These are phyloP conservation scores for Nakazawaea anatomiae DNA, from an alignment of 805 yeast species.

Conservation along the genomic window DNA sequence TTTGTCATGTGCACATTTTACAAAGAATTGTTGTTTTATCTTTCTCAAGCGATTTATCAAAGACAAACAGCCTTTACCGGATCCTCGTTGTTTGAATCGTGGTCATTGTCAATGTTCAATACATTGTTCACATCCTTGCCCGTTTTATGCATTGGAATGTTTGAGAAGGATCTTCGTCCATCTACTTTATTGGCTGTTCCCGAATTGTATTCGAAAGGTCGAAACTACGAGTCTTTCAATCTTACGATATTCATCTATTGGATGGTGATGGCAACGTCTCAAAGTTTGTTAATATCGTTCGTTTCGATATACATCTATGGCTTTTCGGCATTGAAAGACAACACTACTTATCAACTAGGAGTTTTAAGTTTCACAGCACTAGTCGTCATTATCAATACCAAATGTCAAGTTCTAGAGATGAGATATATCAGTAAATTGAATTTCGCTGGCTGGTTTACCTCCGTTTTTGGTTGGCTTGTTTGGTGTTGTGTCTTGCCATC, in stretches of 20 bases:
- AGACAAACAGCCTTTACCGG: conserved; percentile 87
- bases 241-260: conserved; percentile 64
- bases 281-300: conserved; percentile 68
- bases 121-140: conserved; percentile 92
- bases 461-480: conserved; percentile 77
- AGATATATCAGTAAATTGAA: conserved; percentile 66
- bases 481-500: conserved; percentile 80
- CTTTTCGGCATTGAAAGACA: conserved; percentile 56
- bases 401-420: conserved; percentile 79
- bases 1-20: conserved; percentile 91
- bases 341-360: conserved; percentile 79
- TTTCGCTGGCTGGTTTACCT: conserved; percentile 56
- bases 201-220: conserved; percentile 75
- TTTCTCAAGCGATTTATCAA: conserved; percentile 86
- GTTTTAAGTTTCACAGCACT: conserved; percentile 68
- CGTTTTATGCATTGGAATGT: conserved; percentile 90
- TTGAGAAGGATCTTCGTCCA: conserved; percentile 86
- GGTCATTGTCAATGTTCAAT: conserved; percentile 97
- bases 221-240: conserved; percentile 69
- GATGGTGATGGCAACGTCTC: conserved; percentile 71
- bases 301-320: conserved; percentile 69
- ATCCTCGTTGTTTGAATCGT: conserved; percentile 85
- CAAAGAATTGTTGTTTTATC: conserved; percentile 85
- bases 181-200: conserved; percentile 89
- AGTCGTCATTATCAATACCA: conserved; percentile 67